Percentiles rank a stretch among this genome's conserved stretches.
Evolutionary conservation across 768 basidiomycete genomes (phyloP).

Genomic region (Boletus tylopilopsis): DNA sequence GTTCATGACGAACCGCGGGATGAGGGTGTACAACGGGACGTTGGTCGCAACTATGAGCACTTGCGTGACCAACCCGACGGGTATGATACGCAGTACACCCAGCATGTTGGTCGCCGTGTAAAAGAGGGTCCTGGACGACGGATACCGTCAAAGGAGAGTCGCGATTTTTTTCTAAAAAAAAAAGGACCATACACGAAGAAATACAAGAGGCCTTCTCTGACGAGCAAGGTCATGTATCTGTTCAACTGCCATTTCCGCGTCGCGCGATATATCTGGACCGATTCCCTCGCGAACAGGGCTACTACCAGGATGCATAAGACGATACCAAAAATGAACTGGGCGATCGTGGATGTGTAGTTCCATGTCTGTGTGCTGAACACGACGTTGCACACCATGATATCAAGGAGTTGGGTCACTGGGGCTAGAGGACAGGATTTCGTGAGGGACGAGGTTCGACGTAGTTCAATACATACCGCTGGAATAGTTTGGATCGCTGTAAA

Average conservation of each 20-base stretch:
- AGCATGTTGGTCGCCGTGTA: not conserved
- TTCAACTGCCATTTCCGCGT: not conserved
- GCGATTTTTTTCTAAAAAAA: not conserved
- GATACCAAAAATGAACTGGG: not conserved
- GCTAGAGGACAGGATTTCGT: not conserved
- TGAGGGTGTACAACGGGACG: not conserved
- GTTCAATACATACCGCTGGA: not conserved
- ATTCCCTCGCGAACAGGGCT: not conserved
- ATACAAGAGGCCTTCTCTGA: not conserved
- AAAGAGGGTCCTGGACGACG: not conserved
- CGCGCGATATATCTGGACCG: not conserved
- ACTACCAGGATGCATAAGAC: not conserved
- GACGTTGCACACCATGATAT: not conserved
- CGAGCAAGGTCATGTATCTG: not conserved
- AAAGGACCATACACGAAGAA: not conserved
- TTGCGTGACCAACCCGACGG: not conserved
- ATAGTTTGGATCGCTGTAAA: not conserved
- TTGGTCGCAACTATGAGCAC: not conserved
- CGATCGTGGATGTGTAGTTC: not conserved
- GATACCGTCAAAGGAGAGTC: not conserved
- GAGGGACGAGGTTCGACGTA: not conserved
- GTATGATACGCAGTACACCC: not conserved
- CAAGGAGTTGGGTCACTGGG: not conserved
- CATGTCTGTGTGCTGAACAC: not conserved
- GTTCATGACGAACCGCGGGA: conserved; percentile 1